Conservation (phyloP, 1,284 basidiomycete genomes). For the Trametes pubescens region DNA sequence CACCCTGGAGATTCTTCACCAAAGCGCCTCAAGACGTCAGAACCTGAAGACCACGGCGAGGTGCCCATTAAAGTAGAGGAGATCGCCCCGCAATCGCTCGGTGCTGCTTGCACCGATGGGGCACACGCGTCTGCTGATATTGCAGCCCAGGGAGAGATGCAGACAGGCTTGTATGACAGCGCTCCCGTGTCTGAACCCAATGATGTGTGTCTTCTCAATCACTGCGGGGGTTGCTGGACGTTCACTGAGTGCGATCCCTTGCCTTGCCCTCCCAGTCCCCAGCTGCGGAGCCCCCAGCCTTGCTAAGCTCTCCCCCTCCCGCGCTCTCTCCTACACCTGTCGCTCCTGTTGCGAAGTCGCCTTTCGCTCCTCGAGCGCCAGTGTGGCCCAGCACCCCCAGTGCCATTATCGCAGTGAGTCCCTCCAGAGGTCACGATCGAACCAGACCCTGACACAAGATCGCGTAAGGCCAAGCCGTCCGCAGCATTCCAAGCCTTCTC, state of each 20-base stretch:
- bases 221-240: not conserved
- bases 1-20: constrained; percentile 10
- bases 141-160: not conserved
- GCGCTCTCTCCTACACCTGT: not conserved
- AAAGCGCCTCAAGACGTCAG: constrained; percentile 37
- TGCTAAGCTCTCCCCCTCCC: not conserved
- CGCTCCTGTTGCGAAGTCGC: too few relatives aligned
- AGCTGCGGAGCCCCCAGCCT: not conserved
- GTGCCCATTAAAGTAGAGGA: constrained; percentile 12
- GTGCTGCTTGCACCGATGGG: not conserved
- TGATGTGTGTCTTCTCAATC: constrained; percentile 9
- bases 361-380: not conserved
- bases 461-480: constrained; percentile 38
- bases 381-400: constrained; percentile 15
- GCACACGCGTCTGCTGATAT: not conserved
- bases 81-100: not conserved
- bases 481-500: constrained; percentile 39
- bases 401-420: constrained; percentile 24
- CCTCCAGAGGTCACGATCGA: not conserved
- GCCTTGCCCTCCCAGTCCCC: not conserved
- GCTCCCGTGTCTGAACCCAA: not conserved
- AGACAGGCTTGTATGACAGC: not conserved
- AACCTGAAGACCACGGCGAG: constrained; percentile 11
- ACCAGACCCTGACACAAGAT: not conserved
- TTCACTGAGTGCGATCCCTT: constrained; percentile 1